Conservation (phyloP, 306 rosid genomes). For the Castanospermum australe region DNA sequence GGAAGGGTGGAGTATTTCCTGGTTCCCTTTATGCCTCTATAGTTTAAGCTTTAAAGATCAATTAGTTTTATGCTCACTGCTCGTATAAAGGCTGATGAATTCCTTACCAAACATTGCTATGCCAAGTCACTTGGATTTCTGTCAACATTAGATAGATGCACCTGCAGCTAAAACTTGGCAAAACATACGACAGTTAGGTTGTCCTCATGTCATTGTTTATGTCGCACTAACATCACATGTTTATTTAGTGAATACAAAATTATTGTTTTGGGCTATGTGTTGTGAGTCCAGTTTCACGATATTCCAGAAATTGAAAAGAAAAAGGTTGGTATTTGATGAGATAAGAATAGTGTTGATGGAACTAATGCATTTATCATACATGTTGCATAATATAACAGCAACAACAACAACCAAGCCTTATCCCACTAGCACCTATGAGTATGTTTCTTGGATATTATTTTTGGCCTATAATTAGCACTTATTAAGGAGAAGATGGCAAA, state of each 20-base stretch:
- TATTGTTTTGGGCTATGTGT: background rate
- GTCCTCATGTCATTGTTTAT: background rate
- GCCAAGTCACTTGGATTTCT: background rate
- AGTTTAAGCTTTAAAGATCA: background rate
- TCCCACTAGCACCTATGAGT: too few species aligned
- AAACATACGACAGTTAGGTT: background rate
- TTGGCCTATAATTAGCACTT: too few species aligned
- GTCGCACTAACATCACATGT: too few species aligned
- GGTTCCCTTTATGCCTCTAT: background rate
- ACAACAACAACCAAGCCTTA: too few species aligned
- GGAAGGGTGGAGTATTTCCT: background rate
- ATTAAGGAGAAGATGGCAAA: too few species aligned
- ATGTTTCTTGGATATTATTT: background rate
- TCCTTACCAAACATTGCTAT: background rate
- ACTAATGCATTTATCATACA: background rate
- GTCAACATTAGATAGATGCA: background rate
- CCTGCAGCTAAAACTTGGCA: background rate
- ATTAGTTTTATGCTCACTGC: background rate
- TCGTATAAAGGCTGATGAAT: constrained; percentile 4
- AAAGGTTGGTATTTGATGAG: background rate
- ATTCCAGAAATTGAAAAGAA: background rate
- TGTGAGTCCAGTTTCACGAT: background rate
- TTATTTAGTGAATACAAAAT: background rate
- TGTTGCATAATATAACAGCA: background rate
- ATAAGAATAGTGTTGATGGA: background rate